Percentiles rank a stretch among this genome's conserved stretches.
Conservation (phyloP, 495 filamentous ascomycete genomes). For the Penicillium cataractarum region DNA sequence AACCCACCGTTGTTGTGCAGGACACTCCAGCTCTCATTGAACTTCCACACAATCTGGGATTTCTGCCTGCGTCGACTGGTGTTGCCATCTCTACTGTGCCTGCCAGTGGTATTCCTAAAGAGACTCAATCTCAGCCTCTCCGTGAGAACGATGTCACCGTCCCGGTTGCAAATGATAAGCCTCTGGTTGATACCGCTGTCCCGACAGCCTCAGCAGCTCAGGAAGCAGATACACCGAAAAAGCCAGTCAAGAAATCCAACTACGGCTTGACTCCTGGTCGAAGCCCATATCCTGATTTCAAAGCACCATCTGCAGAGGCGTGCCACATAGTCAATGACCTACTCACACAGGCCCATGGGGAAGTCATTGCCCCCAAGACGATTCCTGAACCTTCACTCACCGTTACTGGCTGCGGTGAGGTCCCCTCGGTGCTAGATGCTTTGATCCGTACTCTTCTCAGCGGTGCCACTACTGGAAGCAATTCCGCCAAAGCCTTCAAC, state of each 20-base stretch:
- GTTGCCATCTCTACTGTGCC: not conserved
- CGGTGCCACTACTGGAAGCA: constrained; percentile 69
- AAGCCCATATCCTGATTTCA: constrained; percentile 71
- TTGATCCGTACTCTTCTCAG: constrained; percentile 81
- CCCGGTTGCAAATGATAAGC: constrained; percentile 21
- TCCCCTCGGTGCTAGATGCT: constrained; percentile 88
- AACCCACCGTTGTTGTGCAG: not conserved
- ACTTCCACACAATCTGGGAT: constrained; percentile 52
- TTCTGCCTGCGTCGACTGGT: not conserved
- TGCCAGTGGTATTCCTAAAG: constrained; percentile 10
- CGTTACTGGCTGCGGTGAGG: constrained; percentile 89
- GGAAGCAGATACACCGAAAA: constrained; percentile 14
- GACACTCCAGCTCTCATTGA: constrained; percentile 22
- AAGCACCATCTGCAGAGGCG: constrained; percentile 68
- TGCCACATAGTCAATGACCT: constrained; percentile 76
- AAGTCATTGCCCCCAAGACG: constrained; percentile 63
- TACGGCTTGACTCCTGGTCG: constrained; percentile 49
- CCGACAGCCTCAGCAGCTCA: not conserved
- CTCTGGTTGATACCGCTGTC: constrained; percentile 25
- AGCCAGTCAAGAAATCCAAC: constrained; percentile 26
- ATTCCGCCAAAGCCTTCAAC: constrained; percentile 70
- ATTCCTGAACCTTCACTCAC: constrained; percentile 78
- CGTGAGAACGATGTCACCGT: constrained; percentile 16
- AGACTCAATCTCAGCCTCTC: constrained; percentile 9
- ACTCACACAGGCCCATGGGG: constrained; percentile 67